Evolutionary conservation across 495 filamentous ascomycete species (phyloP), one percentile per base, ranked within the genome.

Genomic region (Penicillium salamii): DNA sequence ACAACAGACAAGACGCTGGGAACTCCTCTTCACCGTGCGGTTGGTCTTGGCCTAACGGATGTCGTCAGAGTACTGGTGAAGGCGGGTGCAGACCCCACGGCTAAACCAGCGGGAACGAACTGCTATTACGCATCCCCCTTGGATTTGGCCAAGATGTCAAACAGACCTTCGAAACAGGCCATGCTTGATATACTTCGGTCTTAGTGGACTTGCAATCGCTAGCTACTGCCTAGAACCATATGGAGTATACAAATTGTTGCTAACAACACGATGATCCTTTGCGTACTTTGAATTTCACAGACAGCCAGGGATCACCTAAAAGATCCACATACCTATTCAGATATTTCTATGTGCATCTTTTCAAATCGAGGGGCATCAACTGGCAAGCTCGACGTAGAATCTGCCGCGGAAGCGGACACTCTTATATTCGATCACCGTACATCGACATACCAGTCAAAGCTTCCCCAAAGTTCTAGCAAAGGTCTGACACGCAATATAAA

Each of bases 11-110:
- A 41, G 23, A 44, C 26, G 21, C 50, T 41, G 50, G 55, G 55
- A 34, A 50, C 50, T 19, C 50, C 46, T 37, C 40, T 58, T 17
- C 55, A 50, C 28, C 40, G 13, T 31, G 55, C 55, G 11, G 21
- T 46, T 26, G 13, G 17, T 11, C 33, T 21, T 43, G 23, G 9
- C 9, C 33, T 40, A 17, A 20, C 28, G 33, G 32, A 46, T 13
- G 34, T 46, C 9, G 26, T 54, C 15, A 34, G 51, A 48, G 15
- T 49, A 33, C 42, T 58, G 18, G 36, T 54, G 12, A 46, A 53
- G 9, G 47, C 51, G 5, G 51, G 55, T n/a, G 51, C 51, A 26
- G 51, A 58, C 38, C 42, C 23, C 28, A 54, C 50, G n/a, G 47
- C 23, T 18, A n/a, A 26, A 50, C 50, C 40, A 24, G 32, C 15